These are phyloP conservation scores for Exserohilum rostratum DNA, from an alignment of 2,329 filamentous ascomycete species.

Conservation along the genomic window DNA sequence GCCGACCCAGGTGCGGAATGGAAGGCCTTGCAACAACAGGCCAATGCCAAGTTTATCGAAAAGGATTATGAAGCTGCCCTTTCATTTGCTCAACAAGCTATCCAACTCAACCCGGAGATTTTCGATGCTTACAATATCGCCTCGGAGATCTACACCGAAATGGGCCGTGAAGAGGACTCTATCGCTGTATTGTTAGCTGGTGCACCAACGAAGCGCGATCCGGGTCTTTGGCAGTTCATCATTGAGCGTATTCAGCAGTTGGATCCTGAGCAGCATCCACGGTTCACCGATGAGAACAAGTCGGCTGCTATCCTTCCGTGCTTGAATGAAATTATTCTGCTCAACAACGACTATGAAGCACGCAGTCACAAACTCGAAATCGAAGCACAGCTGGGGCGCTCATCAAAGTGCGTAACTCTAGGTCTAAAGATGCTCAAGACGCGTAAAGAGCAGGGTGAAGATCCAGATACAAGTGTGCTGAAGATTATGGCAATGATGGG, in stretches of 20 bases:
- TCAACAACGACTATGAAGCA: conserved; percentile 60
- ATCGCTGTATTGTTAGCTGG: conserved; percentile 63
- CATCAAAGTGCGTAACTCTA: conserved; percentile 40
- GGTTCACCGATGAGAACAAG: conserved; percentile 36
- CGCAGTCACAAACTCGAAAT: conserved; percentile 63
- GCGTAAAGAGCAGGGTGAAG: conserved; percentile 51
- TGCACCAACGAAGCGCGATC: conserved; percentile 63
- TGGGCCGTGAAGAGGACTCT: conserved; percentile 63
- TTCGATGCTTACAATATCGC: conserved; percentile 66
- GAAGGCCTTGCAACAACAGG: conserved; percentile 68
- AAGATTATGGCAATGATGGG: conserved; percentile 63
- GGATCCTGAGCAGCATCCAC: conserved; percentile 43
- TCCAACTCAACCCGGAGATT: conserved; percentile 63
- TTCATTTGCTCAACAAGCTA: conserved; percentile 41
- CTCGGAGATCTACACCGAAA: conserved; percentile 63
- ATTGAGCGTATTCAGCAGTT: conserved; percentile 60
- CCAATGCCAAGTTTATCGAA: conserved; percentile 70
- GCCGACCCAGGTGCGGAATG: conserved; percentile 75
- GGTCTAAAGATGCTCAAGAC: conserved; percentile 62
- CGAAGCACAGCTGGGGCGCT: conserved; percentile 55
- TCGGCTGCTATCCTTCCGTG: conserved; percentile 39
- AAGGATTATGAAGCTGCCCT: conserved; percentile 61
- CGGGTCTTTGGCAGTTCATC: conserved; percentile 63
- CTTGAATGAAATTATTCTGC: conserved; percentile 56
- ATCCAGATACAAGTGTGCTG: conserved; percentile 58